Conservation (phyloP, 2,329 filamentous ascomycete genomes). For the Setomelanomma holmii region DNA sequence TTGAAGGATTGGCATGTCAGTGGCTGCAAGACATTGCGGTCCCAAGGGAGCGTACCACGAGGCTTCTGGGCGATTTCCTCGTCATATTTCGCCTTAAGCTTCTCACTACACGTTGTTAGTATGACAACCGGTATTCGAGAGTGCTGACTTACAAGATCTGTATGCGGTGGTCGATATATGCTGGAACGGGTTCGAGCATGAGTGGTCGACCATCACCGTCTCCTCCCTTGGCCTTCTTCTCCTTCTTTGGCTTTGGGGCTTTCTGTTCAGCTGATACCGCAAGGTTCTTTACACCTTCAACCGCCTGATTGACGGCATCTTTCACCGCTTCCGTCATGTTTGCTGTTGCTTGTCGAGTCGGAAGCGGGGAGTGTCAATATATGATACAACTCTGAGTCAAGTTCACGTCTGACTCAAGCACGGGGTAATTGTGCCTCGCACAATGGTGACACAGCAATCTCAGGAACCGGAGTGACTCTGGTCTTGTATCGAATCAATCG, state of each 20-base stretch:
- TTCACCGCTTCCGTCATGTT: conserved; percentile 59
- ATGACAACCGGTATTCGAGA: neutral
- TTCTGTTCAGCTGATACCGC: conserved; percentile 53
- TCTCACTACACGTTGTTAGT: conserved; percentile 59
- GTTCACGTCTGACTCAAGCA: conserved; percentile 18
- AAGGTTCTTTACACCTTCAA: conserved; percentile 68
- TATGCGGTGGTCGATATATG: conserved; percentile 83
- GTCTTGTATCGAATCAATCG: conserved; percentile 8
- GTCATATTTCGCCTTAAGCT: conserved; percentile 83
- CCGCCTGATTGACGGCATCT: conserved; percentile 57
- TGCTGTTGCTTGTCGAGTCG: conserved; percentile 27
- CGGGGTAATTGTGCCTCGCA: conserved; percentile 3
- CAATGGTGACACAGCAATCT: neutral
- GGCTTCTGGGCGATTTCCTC: conserved; percentile 75
- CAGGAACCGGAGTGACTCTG: conserved; percentile 10
- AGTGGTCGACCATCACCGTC: conserved; percentile 52
- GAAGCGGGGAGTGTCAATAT: conserved; percentile 27
- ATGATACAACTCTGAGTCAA: conserved; percentile 36
- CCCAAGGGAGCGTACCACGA: conserved; percentile 51
- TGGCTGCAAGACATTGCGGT: neutral
- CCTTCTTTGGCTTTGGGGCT: conserved; percentile 45
- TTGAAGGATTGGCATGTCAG: conserved; percentile 20
- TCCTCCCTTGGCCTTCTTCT: conserved; percentile 56
- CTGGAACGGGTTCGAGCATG: conserved; percentile 64
- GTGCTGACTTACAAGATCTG: conserved; percentile 67